Base-by-base conservation (phyloP, 1,139 yeast genomes). In the Pichia terricola region DNA sequence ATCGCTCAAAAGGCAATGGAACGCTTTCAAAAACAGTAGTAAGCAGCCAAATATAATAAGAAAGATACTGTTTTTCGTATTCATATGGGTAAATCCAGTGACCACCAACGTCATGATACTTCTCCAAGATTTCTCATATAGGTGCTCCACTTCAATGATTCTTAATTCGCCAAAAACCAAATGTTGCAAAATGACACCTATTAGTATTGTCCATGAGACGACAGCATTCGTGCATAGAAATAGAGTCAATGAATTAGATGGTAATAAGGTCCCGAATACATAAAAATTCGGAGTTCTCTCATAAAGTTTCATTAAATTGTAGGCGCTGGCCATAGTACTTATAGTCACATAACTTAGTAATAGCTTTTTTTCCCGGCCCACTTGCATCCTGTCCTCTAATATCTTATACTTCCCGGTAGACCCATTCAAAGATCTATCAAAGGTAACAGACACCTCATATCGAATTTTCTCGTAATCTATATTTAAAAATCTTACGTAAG, bases 161-260 rank as follows among this genome's bases (percentile, higher is more conserved):
- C 95, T 68, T 44, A 91, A 65, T 45, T 78, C 80, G 1, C 96
- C 96, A 66, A 88, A 88, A 40, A 88, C 60, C 1, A 80, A 4
- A 42, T 61, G 46, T 50, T 77, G 80, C 1, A 77, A 52, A 5
- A 66, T 28, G 48, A 70, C 68, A 5, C 76, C 79, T n/a, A 66
- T 26, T 3, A 70, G 41, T 7, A 70, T 49, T 4, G 70, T 51
- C 35, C 35, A 34, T 2, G 35, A n/a, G 11, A 34, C 25, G 8
- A 34, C 25, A 11, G 11, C 11, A 34, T 34, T 34, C 8, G 25
- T 34, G 25, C 16, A n/a, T 10, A 34, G 11, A 34, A 34, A 34
- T n/a, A 22, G 11, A 6, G 25, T 34, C 7, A 34, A 7, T 22
- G 8, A 6, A 34, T 34, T 34, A 34, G 55, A 51, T 16, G 57